Percentiles rank a stretch among this genome's conserved stretches.
phyloP scores from a whole-genome alignment of 257 asterid genomes.

The Henckelia pumila region DNA sequence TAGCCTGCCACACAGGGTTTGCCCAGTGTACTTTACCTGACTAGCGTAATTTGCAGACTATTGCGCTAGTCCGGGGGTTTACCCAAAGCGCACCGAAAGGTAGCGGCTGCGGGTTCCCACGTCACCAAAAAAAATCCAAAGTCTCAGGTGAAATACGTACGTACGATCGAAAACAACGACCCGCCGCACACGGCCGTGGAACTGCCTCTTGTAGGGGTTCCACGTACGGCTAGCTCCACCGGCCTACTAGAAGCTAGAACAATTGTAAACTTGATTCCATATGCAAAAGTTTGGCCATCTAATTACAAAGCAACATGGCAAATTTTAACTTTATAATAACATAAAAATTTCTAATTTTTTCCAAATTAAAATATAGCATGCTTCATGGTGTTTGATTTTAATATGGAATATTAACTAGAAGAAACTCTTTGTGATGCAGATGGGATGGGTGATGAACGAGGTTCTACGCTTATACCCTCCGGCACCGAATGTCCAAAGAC shows the following conservation, averaged over 20 bases:
- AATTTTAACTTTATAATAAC: background rate
- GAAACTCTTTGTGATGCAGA: slow-evolving; percentile 39
- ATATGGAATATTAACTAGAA: background rate
- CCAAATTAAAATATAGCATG: background rate
- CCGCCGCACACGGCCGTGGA: slow-evolving; percentile 2
- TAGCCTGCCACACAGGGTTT: too few relatives aligned
- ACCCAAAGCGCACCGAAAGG: too few relatives aligned
- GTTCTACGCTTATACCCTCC: slow-evolving; percentile 71
- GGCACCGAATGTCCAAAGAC: slow-evolving; percentile 81
- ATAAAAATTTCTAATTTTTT: too few relatives aligned
- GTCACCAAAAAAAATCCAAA: too few relatives aligned
- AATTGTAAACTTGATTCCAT: background rate
- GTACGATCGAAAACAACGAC: slow-evolving; percentile 5
- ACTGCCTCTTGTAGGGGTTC: background rate
- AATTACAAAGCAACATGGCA: background rate
- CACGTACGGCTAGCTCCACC: slow-evolving; percentile 12
- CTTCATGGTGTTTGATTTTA: background rate
- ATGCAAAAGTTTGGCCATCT: background rate
- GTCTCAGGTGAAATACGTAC: slow-evolving; percentile 8
- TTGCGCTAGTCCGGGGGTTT: too few relatives aligned
- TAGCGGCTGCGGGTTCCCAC: too few relatives aligned
- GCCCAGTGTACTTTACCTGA: too few relatives aligned
- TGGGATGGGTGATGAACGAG: slow-evolving; percentile 95
- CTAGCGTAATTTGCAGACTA: too few relatives aligned
- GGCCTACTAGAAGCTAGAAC: slow-evolving; percentile 4